phyloP scores from a whole-genome alignment of 2,329 filamentous ascomycete species.

The Calonectria montana region DNA sequence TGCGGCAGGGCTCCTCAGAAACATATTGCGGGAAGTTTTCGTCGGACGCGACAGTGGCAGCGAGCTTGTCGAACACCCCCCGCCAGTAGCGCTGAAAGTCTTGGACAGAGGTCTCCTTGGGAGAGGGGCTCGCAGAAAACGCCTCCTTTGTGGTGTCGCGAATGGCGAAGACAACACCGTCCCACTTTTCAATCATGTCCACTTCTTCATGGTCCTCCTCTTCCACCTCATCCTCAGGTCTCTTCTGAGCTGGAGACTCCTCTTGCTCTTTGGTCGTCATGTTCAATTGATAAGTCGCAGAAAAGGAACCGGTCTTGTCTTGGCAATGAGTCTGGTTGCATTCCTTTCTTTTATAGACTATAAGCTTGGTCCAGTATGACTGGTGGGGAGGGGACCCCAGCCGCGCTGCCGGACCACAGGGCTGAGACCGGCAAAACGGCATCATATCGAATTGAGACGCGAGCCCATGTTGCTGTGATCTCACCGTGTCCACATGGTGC shows the following conservation, averaged over 20 bases:
- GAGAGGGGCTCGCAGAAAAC: neutral
- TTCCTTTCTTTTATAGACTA: neutral
- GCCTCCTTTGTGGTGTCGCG: neutral
- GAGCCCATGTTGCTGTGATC: neutral
- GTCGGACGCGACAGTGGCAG: neutral
- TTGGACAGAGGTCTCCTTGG: neutral
- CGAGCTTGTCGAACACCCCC: neutral
- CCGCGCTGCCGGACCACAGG: neutral
- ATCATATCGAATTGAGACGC: neutral
- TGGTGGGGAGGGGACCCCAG: neutral
- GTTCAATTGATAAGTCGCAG: neutral
- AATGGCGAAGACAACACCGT: neutral
- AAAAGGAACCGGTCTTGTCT: neutral
- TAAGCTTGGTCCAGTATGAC: neutral
- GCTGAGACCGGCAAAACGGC: neutral
- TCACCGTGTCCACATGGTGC: neutral
- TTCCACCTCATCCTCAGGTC: neutral
- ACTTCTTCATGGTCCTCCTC: neutral
- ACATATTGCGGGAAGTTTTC: neutral
- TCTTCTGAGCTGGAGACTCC: neutral
- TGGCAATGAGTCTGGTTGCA: neutral
- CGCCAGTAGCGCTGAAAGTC: slow-evolving; percentile 10
- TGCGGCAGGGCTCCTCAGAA: neutral
- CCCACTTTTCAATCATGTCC: slow-evolving; percentile 4
- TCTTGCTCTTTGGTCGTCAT: neutral